These are phyloP conservation scores for Tilletia indica DNA, from an alignment of 1,284 basidiomycete genomes.

Conservation along the genomic window DNA sequence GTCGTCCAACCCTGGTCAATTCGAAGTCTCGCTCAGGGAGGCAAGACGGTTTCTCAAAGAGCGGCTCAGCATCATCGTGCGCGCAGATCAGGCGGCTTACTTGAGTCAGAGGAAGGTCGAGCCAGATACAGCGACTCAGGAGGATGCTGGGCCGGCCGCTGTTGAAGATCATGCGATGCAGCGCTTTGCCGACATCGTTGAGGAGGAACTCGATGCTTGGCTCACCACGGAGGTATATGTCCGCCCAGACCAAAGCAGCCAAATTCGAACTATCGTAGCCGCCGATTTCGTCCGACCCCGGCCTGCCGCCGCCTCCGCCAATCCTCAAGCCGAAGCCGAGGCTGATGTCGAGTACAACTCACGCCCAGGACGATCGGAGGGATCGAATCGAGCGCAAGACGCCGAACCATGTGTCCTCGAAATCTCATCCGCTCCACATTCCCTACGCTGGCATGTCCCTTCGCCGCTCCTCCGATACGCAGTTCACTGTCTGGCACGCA, in stretches of 20 bases:
- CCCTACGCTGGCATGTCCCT: slow-evolving; percentile 40
- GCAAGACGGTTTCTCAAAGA: slow-evolving; percentile 11
- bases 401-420: slow-evolving; percentile 30
- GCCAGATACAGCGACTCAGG: no score
- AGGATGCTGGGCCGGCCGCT: no score
- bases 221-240: background rate
- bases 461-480: slow-evolving; percentile 41
- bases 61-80: background rate
- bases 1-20: background rate
- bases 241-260: background rate
- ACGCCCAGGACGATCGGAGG: no score
- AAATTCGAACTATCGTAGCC: background rate
- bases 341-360: background rate
- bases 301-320: background rate
- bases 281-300: background rate
- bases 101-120: background rate
- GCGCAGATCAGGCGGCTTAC: background rate
- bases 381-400: no score
- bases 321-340: background rate
- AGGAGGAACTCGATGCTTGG: slow-evolving; percentile 3
- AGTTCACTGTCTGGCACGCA: slow-evolving; percentile 48
- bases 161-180: slow-evolving; percentile 11
- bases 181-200: slow-evolving; percentile 10
- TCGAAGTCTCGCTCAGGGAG: background rate
- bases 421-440: slow-evolving; percentile 40